Base-by-base conservation (phyloP, 192 early-diverging fungal genomes). In the Rhizoclosmatium globosum region DNA sequence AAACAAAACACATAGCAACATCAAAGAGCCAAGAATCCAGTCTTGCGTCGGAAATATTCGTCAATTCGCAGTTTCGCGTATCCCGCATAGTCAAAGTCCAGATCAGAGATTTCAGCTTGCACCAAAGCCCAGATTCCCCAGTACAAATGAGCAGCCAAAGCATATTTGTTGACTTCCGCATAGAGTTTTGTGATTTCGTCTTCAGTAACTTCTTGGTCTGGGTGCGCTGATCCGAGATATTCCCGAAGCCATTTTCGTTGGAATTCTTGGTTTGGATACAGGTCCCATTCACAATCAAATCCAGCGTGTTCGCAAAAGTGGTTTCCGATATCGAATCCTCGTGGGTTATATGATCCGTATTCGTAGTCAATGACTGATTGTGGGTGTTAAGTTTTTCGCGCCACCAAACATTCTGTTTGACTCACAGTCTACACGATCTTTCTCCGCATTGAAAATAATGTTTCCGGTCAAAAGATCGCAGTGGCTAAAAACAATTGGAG, bases 241-340 rank as follows among this genome's bases (percentile, higher is more conserved):
- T 84, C 79, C 48, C 85, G 87, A 67, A 96, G 87, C 95, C 95
- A 99, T 50, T 80, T 61, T 23, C 86, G 61, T 85, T 99, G 96
- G 45, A 86, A 82, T 2, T 85, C 83, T 74, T 92, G 89, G 47
- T 79, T 61, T 2, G 97, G 97, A 76, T 97, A 97, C 65, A 92
- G 87, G 53, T 77, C 82, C 74, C 94, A 99, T 64, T 99, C 94
- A 84, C 97, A 99, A 71, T 99, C 97, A 81, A 98, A 99, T 83
- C 86, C 95, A n/a, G 93, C 94, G 81, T 90, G 94, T 79, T 99
- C 97, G 83, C 93, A 94, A 79, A 97, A 99, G 83, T 98, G 96
- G 80, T 99, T 99, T 53, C 91, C 95, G 72, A 99, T 96, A 80
- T 99, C 97, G 83, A 98, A 99, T 2, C 91, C 96, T 53, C 95